A percentile compares a stretch with the other conserved stretches of the same genome.
phyloP scores from a whole-genome alignment of 192 early-diverging fungal genomes.

The Backusella tarrabulga region DNA sequence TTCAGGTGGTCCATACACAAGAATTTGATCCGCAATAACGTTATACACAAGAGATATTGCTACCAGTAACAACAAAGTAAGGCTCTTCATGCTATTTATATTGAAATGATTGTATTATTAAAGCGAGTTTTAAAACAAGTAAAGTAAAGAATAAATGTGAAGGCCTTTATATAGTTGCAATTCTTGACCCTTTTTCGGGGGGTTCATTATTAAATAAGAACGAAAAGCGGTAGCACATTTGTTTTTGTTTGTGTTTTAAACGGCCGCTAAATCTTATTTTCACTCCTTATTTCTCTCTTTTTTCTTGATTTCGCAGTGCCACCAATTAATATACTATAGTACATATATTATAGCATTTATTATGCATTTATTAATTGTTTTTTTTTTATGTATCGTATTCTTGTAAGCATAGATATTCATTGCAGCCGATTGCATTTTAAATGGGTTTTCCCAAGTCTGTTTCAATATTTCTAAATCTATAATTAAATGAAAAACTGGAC shows the following conservation, averaged over 20 bases:
- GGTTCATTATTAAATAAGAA: background rate
- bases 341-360: background rate
- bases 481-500: background rate
- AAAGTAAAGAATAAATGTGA: background rate
- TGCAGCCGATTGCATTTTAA: background rate
- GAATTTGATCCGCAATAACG: background rate
- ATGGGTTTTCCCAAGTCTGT: background rate
- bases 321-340: background rate
- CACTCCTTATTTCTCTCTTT: background rate
- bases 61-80: background rate
- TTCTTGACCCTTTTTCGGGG: background rate
- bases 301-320: background rate
- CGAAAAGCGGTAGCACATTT: background rate
- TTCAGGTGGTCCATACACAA: background rate
- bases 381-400: background rate
- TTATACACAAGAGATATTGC: background rate
- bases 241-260: background rate
- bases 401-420: background rate
- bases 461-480: background rate
- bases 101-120: background rate
- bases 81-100: background rate
- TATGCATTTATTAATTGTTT: background rate
- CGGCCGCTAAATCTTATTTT: background rate
- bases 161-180: background rate
- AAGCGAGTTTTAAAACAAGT: background rate